These are phyloP conservation scores for Candida methanosorbosa DNA, from an alignment of 805 yeast genomes.

Conservation along the genomic window DNA sequence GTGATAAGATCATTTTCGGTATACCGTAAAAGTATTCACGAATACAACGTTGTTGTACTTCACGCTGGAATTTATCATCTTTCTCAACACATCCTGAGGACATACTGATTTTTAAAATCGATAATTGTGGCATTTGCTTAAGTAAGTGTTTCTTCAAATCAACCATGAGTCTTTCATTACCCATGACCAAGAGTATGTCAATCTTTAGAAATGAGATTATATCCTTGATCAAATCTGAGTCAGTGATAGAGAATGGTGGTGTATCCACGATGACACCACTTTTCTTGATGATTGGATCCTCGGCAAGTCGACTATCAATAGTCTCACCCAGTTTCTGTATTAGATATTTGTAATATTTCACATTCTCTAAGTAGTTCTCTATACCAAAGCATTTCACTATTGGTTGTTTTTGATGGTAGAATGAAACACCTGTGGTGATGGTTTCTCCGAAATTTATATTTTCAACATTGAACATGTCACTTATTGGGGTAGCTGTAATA, in stretches of 20 bases:
- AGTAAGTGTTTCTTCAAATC: constrained; percentile 49
- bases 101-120: constrained; percentile 53
- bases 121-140: constrained; percentile 21
- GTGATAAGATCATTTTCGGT: constrained; percentile 57
- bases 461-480: constrained; percentile 74
- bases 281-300: constrained; percentile 34
- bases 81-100: constrained; percentile 73
- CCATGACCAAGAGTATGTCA: constrained; percentile 58
- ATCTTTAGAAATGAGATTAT: constrained; percentile 53
- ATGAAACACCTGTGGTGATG: constrained; percentile 65
- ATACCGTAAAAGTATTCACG: constrained; percentile 88
- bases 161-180: constrained; percentile 59
- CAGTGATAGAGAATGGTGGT: constrained; percentile 49
- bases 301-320: constrained; percentile 35
- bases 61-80: constrained; percentile 61
- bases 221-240: constrained; percentile 41
- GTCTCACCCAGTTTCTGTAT: constrained; percentile 31
- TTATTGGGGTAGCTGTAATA: constrained; percentile 72
- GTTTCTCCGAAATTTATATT: constrained; percentile 67
- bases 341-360: constrained; percentile 42
- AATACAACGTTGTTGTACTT: constrained; percentile 66
- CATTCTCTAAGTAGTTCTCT: constrained; percentile 48
- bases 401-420: constrained; percentile 83
- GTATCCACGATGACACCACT: constrained; percentile 71
- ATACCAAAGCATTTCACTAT: constrained; percentile 75